Conservation (phyloP, 805 yeast genomes). For the Starmerella stellata region DNA sequence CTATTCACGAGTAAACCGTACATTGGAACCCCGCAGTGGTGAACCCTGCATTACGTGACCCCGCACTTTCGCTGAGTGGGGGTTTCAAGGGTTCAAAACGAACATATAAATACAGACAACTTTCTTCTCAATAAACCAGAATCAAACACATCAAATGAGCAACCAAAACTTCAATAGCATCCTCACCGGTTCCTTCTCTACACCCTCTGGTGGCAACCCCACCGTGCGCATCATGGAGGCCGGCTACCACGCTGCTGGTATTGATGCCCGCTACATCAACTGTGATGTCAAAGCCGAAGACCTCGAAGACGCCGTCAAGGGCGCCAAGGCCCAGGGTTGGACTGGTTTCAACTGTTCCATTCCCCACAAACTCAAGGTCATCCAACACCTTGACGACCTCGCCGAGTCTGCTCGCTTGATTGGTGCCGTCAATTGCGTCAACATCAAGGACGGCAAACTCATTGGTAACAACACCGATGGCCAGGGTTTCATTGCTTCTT, state of each 20-base stretch:
- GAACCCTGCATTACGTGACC: background rate
- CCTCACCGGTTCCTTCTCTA: background rate
- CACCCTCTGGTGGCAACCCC: background rate
- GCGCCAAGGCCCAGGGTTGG: background rate
- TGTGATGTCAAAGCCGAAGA: background rate
- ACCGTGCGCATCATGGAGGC: background rate
- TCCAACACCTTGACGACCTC: background rate
- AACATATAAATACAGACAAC: too few relatives aligned
- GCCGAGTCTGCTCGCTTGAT: background rate
- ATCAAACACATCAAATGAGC: background rate
- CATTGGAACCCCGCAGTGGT: background rate
- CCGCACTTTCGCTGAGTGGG: background rate
- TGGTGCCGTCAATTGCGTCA: background rate
- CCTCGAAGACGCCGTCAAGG: background rate
- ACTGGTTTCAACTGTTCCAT: background rate
- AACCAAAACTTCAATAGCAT: background rate
- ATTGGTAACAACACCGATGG: conserved; percentile 1
- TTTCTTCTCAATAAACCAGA: too few relatives aligned
- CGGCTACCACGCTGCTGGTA: background rate
- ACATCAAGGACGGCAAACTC: background rate
- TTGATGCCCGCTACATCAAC: conserved; percentile 1
- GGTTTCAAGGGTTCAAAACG: too few relatives aligned
- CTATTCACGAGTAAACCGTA: too few relatives aligned
- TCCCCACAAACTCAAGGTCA: background rate
- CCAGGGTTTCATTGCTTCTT: background rate